Evolutionary conservation across 1,284 basidiomycete genomes (phyloP).

Genomic region (Heterobasidion annosum): DNA sequence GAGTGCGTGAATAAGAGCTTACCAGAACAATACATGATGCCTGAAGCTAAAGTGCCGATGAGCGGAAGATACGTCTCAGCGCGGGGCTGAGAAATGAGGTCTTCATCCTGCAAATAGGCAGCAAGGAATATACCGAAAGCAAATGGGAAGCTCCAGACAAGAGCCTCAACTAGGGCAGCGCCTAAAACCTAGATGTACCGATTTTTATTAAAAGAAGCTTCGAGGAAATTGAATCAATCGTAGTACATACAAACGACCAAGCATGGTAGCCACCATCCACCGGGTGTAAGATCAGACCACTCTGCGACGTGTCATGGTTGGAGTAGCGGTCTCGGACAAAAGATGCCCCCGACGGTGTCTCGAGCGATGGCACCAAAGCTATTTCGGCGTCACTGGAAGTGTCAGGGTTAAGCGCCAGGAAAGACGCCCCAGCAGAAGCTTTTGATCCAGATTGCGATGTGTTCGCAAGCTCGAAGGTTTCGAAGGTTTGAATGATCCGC

Average conservation of each 20-base stretch:
- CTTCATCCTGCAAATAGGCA: conserved; percentile 21
- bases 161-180: conserved; percentile 26
- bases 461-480: not conserved
- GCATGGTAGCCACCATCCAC: conserved; percentile 20
- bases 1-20: not conserved
- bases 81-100: conserved; percentile 14
- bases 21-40: conserved; percentile 27
- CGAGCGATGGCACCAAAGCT: not conserved
- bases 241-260: conserved; percentile 19
- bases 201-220: not conserved
- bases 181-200: conserved; percentile 16
- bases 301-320: not conserved
- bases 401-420: too few relatives aligned
- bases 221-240: not conserved
- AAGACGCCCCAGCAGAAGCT: not conserved
- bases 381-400: too few relatives aligned
- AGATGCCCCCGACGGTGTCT: not conserved
- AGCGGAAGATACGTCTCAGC: conserved; percentile 22
- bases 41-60: conserved; percentile 21
- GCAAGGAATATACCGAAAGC: conserved; percentile 25
- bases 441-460: not conserved
- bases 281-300: conserved; percentile 9
- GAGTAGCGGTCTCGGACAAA: not conserved
- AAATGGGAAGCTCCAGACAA: conserved; percentile 30
- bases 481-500: not conserved